phyloP scores from a whole-genome alignment of 345 rosid genomes.

The Arabis alpina region DNA sequence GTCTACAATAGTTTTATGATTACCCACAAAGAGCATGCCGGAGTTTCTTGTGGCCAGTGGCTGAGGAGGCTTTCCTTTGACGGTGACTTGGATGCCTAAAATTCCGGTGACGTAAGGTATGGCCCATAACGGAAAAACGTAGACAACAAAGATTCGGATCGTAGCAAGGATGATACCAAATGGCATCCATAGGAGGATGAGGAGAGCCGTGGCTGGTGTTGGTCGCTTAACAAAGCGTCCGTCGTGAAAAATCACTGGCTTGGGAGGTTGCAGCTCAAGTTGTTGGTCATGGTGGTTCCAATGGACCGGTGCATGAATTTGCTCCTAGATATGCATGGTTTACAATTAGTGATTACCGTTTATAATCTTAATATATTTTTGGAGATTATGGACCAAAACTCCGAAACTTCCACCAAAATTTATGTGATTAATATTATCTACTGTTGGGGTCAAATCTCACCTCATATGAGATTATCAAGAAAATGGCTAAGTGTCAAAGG shows the following conservation, averaged over 20 bases:
- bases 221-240: constrained; percentile 82
- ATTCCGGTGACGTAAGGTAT: constrained; percentile 49
- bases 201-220: constrained; percentile 61
- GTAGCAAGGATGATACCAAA: constrained; percentile 67
- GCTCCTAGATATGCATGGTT: constrained; percentile 15
- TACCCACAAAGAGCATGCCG: constrained; percentile 67
- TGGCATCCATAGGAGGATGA: constrained; percentile 73
- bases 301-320: constrained; percentile 34
- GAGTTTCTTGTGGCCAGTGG: no score
- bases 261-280: constrained; percentile 22
- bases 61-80: constrained; percentile 53
- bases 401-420: no score
- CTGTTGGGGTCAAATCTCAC: no score
- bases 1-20: constrained; percentile 75
- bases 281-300: constrained; percentile 29
- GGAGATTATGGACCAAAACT: no score
- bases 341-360: no score
- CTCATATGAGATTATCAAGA: no score
- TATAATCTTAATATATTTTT: no score
- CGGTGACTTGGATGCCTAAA: constrained; percentile 54
- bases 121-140: constrained; percentile 52
- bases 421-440: no score
- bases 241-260: constrained; percentile 65
- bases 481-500: no score
- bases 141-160: constrained; percentile 37